Conservation (phyloP, 768 basidiomycete species). For the Boletus rubroflammeus region DNA sequence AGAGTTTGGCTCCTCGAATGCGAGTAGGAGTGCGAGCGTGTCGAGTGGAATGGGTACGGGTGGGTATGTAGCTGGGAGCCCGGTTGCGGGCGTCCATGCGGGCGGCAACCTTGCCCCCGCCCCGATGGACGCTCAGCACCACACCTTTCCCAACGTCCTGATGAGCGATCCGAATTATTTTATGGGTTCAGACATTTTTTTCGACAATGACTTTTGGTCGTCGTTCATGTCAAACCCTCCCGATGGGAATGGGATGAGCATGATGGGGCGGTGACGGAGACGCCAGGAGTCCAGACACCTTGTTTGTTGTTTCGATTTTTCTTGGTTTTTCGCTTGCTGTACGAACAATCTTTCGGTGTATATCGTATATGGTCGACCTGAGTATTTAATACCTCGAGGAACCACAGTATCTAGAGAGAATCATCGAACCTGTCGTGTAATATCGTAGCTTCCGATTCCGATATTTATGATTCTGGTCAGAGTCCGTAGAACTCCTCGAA, state of each 20-base stretch:
- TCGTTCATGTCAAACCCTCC: conserved; percentile 38
- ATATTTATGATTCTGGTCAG: neutral
- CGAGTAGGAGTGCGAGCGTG: conserved; percentile 13
- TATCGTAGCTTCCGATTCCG: neutral
- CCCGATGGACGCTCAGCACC: conserved; percentile 19
- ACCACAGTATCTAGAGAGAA: conserved; percentile 1
- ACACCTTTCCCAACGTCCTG: conserved; percentile 20
- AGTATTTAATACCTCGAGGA: conserved; percentile 7
- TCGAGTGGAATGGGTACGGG: conserved; percentile 19
- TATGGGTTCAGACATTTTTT: conserved; percentile 37
- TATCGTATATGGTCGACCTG: conserved; percentile 2
- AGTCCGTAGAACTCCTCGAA: neutral
- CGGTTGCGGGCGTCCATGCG: neutral
- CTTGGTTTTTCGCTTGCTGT: neutral
- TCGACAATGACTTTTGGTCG: conserved; percentile 43
- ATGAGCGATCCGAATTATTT: conserved; percentile 31
- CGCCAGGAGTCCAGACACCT: neutral
- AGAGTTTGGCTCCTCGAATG: conserved; percentile 15
- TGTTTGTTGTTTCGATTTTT: neutral
- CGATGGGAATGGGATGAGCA: conserved; percentile 16
- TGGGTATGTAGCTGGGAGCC: conserved; percentile 9
- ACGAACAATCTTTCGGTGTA: neutral
- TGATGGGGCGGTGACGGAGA: conserved; percentile 10
- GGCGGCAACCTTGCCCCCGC: neutral
- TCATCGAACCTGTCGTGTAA: conserved; percentile 5